phyloP scores from a whole-genome alignment of 2,329 filamentous ascomycete genomes.

The Scorias spongiosa region DNA sequence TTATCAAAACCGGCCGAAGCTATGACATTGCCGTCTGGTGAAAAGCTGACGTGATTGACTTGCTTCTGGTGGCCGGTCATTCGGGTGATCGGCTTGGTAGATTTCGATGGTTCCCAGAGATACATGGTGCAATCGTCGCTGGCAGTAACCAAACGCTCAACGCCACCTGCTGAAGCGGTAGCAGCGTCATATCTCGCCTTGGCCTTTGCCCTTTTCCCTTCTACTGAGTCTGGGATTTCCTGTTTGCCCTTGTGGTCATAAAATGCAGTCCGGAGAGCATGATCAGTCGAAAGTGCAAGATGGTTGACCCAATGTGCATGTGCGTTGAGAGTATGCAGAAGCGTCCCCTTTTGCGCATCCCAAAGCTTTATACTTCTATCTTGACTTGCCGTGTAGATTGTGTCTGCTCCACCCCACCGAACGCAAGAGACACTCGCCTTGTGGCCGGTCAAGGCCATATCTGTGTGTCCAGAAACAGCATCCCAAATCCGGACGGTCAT shows the following conservation, averaged over 20 bases:
- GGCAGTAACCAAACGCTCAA: constrained; percentile 76
- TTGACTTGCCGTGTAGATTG: constrained; percentile 69
- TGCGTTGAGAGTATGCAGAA: constrained; percentile 62
- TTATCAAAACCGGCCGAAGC: constrained; percentile 89
- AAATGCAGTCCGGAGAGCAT: constrained; percentile 70
- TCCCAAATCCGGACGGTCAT: constrained; percentile 79
- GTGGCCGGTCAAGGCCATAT: constrained; percentile 75
- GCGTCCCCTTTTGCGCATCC: constrained; percentile 63
- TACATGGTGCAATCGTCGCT: constrained; percentile 96
- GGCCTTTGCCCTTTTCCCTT: constrained; percentile 59
- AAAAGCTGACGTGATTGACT: constrained; percentile 91
- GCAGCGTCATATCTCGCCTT: constrained; percentile 75
- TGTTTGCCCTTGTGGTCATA: constrained; percentile 62
- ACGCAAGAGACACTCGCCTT: constrained; percentile 82
- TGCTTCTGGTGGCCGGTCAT: constrained; percentile 93
- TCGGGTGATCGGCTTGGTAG: constrained; percentile 71
- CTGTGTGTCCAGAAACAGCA: constrained; percentile 59
- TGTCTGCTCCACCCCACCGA: constrained; percentile 68
- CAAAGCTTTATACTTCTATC: constrained; percentile 89
- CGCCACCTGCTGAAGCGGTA: constrained; percentile 48
- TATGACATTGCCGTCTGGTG: constrained; percentile 73
- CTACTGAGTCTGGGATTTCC: constrained; percentile 50
- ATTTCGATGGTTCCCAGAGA: constrained; percentile 70
- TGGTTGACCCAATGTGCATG: constrained; percentile 97
- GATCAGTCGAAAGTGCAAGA: constrained; percentile 83